Conservation (phyloP, 1,139 yeast species). For the Yamadazyma friedrichii region DNA sequence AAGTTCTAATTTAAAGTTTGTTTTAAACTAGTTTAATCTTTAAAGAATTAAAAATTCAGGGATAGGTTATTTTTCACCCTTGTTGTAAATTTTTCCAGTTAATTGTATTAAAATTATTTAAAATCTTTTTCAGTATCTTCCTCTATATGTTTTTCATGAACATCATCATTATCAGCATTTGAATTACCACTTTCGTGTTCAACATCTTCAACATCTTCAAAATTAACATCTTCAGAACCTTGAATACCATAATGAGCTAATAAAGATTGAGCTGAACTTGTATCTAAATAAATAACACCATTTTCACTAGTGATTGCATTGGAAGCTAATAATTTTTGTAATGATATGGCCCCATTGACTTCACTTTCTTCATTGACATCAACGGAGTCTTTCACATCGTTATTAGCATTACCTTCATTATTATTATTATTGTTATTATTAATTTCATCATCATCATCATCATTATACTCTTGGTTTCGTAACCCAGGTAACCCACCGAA, state of each 20-base stretch:
- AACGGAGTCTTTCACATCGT: slow-evolving; percentile 25
- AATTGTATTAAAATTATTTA: slow-evolving; percentile 4
- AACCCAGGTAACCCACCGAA: slow-evolving; percentile 20
- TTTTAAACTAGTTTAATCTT: slow-evolving; percentile 1
- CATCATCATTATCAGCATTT: slow-evolving; percentile 9
- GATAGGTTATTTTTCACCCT: neutral
- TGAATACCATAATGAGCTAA: slow-evolving; percentile 51
- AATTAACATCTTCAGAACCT: slow-evolving; percentile 24
- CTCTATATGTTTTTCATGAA: slow-evolving; percentile 24
- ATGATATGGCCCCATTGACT: slow-evolving; percentile 43
- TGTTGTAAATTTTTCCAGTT: too few species aligned
- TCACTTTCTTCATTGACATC: slow-evolving; percentile 30
- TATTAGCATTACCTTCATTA: slow-evolving; percentile 25
- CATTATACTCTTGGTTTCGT: slow-evolving; percentile 20
- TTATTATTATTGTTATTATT: slow-evolving; percentile 29
- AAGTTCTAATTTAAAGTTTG: neutral
- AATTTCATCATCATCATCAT: slow-evolving; percentile 30
- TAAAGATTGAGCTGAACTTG: slow-evolving; percentile 47
- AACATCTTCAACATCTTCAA: slow-evolving; percentile 20
- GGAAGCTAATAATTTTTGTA: slow-evolving; percentile 51
- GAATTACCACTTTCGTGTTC: slow-evolving; percentile 12
- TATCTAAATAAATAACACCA: slow-evolving; percentile 56
- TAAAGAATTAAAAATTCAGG: slow-evolving; percentile 1
- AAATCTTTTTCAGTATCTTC: slow-evolving; percentile 13
- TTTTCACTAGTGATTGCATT: slow-evolving; percentile 55